Evolutionary conservation across 768 basidiomycete species (phyloP), one percentile per base, ranked within the genome.

Genomic region (Tricholoma furcatifolium): DNA sequence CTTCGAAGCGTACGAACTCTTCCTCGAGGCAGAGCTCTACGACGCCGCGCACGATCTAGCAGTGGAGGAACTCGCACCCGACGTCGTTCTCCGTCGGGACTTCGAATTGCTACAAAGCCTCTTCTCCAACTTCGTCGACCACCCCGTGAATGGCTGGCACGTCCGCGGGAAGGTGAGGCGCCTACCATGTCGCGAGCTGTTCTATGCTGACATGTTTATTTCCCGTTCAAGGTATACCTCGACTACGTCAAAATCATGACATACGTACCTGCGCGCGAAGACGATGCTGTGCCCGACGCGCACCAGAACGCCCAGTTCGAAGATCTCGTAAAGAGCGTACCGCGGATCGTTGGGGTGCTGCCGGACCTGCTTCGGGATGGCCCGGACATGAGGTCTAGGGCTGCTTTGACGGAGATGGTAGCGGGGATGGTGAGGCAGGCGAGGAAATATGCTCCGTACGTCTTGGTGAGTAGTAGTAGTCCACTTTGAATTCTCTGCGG

Each of bases 1-100:
- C 2, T 93, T 79, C 64, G 74, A 78, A 1, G 93, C 92, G 15
- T 97, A 91, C 65, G 81, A 91, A 42, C 72, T 87, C 21, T 89
- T 89, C 65, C 70, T 91, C 44, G 65, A 81, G 23, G 92, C 92
- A 2, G 82, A 83, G 17, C 66, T 84, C 31, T 87, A 83, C 56
- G 78, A 85, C 52, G 70, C 81, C 4, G 94, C 96, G 1, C 94
- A 97, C 64, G 81, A 84, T 43, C 75, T 98, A 39, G 90, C 91
- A n/a, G 76, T 95, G 27, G 69, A 76, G n/a, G 86, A 94, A 54
- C 80, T 99, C 7, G 91, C 89, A 6, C 91, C 93, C 1, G 96
- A 98, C 58, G 91, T 88, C 0, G 76, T 97, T 50, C 77, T 98
- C 27, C 74, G 84, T 8, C 76, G 77, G 39, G 87, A 89, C 62